Evolutionary conservation across 768 basidiomycete species (phyloP).

Genomic region (Boletus barrowsii): DNA sequence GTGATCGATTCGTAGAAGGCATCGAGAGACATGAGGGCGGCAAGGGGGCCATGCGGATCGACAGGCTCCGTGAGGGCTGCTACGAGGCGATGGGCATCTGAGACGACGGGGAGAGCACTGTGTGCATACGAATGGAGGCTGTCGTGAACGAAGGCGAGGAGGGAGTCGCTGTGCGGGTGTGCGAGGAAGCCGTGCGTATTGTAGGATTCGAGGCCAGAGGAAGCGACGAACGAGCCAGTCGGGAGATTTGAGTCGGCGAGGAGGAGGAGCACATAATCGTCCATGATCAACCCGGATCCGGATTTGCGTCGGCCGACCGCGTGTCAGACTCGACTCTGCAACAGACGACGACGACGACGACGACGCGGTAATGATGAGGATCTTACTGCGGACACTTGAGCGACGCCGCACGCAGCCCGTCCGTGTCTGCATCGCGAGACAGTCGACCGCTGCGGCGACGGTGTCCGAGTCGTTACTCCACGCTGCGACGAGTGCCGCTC

Average conservation of each 20-base stretch:
- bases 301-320: neutral
- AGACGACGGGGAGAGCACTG: constrained; percentile 75
- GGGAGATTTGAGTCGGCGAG: constrained; percentile 92
- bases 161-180: constrained; percentile 14
- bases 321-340: neutral
- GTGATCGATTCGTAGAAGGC: constrained; percentile 80
- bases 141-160: constrained; percentile 63
- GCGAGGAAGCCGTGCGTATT: constrained; percentile 76
- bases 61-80: constrained; percentile 10
- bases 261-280: constrained; percentile 67
- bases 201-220: constrained; percentile 89
- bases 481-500: neutral
- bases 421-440: constrained; percentile 4
- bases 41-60: constrained; percentile 32
- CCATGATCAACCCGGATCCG: constrained; percentile 9
- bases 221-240: constrained; percentile 95
- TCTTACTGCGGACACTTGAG: neutral
- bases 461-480: neutral
- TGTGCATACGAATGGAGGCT: constrained; percentile 76
- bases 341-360: neutral
- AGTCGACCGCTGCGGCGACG: constrained; percentile 8
- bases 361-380: constrained; percentile 6
- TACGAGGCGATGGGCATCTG: constrained; percentile 58
- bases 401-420: constrained; percentile 1
- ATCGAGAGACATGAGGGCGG: constrained; percentile 57